phyloP scores from a whole-genome alignment of 768 basidiomycete genomes.

The Omphalotus guepiniiformis region DNA sequence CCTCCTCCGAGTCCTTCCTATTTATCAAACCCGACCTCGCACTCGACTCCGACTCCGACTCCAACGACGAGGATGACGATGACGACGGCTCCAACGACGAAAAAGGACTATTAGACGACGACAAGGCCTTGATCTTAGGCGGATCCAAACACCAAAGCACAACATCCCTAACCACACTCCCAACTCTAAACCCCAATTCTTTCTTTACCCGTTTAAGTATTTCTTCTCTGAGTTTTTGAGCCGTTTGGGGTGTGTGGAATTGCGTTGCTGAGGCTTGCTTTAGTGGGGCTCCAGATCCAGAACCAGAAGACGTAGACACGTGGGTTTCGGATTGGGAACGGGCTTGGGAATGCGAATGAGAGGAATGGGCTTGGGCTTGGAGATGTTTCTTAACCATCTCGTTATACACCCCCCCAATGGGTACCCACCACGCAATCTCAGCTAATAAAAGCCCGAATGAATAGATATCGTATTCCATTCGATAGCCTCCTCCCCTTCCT shows the following conservation, averaged over 20 bases:
- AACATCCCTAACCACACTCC: conserved; percentile 5
- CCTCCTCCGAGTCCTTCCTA: neutral
- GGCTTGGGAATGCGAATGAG: too few species aligned
- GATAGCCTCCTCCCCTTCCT: conserved; percentile 5
- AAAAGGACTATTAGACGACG: too few species aligned
- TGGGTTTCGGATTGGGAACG: too few species aligned
- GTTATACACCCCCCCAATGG: neutral
- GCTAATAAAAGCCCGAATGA: conserved; percentile 10
- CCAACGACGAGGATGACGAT: too few species aligned
- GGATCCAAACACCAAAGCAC: conserved; percentile 11
- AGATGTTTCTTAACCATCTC: neutral
- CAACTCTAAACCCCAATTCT: conserved; percentile 8
- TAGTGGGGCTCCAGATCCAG: neutral
- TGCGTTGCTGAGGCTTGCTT: neutral
- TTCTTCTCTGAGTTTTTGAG: conserved; percentile 1
- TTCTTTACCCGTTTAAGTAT: neutral
- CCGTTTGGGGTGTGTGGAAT: neutral
- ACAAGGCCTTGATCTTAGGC: too few species aligned
- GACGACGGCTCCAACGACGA: too few species aligned
- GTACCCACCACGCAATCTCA: conserved; percentile 12
- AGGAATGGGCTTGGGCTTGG: neutral
- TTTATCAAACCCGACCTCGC: too few species aligned
- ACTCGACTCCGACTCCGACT: too few species aligned
- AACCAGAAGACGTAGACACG: neutral
- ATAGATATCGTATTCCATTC: conserved; percentile 13